Evolutionary conservation across 768 basidiomycete genomes (phyloP).

Genomic region (Lanmaoa pseudosensibilis): DNA sequence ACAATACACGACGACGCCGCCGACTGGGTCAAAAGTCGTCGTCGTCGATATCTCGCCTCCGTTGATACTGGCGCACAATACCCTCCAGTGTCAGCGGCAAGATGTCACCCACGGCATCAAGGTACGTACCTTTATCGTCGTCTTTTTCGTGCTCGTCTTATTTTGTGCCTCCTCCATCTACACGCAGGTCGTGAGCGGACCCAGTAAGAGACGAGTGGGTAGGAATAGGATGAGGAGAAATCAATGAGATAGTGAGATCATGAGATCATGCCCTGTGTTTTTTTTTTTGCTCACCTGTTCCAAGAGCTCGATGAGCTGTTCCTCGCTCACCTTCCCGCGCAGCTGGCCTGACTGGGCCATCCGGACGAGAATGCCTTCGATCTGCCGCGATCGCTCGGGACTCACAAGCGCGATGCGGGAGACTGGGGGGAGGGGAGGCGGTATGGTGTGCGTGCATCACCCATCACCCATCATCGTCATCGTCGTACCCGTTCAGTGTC

Average conservation of each 20-base stretch:
- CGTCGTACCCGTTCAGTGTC: background rate
- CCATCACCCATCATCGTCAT: background rate
- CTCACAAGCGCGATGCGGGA: constrained; percentile 87
- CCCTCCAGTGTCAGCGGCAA: background rate
- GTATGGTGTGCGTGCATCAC: background rate
- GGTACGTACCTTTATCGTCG: constrained; percentile 55
- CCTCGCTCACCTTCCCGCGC: constrained; percentile 71
- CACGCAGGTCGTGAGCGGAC: constrained; percentile 6
- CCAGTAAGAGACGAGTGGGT: background rate
- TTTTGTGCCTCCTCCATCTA: constrained; percentile 59
- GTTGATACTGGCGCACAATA: constrained; percentile 49
- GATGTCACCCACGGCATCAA: background rate
- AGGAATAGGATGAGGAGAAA: too few relatives aligned
- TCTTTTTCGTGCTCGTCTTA: constrained; percentile 51
- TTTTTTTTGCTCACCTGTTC: constrained; percentile 66
- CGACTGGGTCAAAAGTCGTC: constrained; percentile 45
- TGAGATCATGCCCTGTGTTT: background rate
- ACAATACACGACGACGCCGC: background rate
- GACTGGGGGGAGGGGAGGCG: too few relatives aligned
- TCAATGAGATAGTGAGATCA: background rate
- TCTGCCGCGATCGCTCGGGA: constrained; percentile 75
- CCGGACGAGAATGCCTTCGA: constrained; percentile 73
- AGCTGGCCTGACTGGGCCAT: constrained; percentile 87
- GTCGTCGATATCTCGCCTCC: constrained; percentile 65
- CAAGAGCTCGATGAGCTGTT: constrained; percentile 79